These are phyloP conservation scores for Hypholoma fasciculare DNA, from an alignment of 768 basidiomycete species.

Conservation along the genomic window DNA sequence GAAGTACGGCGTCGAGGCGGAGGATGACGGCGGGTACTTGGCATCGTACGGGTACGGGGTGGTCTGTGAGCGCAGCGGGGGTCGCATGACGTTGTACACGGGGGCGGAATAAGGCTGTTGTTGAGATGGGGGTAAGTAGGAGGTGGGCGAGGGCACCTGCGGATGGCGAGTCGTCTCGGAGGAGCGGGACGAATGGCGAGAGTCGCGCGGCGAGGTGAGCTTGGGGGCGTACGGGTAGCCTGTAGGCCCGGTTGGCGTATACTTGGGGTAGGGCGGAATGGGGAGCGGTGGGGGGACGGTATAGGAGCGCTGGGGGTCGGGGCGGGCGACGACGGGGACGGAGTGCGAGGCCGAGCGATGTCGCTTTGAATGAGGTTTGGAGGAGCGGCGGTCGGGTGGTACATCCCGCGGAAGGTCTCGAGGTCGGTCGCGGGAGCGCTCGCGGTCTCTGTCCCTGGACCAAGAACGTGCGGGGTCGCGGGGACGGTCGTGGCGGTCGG, in stretches of 20 bases:
- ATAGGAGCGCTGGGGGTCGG: conserved; percentile 15
- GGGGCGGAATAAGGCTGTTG: conserved; percentile 17
- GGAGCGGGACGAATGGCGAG: conserved; percentile 25
- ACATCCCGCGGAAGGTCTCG: conserved; percentile 4
- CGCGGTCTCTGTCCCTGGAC: conserved; percentile 13
- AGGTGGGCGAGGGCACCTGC: conserved; percentile 19
- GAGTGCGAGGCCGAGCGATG: conserved; percentile 25
- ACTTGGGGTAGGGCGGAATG: conserved; percentile 9
- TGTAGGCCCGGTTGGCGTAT: conserved; percentile 8
- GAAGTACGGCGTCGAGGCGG: conserved; percentile 6
- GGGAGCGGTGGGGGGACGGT: conserved; percentile 19
- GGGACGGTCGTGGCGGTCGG: conserved; percentile 3
- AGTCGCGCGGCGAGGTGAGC: conserved; percentile 23
- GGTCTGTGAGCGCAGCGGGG: conserved; percentile 11
- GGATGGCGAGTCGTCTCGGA: conserved; percentile 19
- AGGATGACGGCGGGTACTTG: conserved; percentile 10
- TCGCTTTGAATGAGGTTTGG: conserved; percentile 12
- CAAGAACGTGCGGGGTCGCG: not conserved
- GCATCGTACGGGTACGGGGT: conserved; percentile 14
- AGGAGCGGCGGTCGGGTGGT: conserved; percentile 9
- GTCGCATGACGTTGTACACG: conserved; percentile 2
- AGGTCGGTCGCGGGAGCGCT: conserved; percentile 12
- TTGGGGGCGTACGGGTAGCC: conserved; percentile 14
- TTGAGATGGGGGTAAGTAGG: conserved; percentile 15
- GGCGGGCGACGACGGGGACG: conserved; percentile 9